Percentiles rank a stretch among this genome's conserved stretches.
phyloP scores from a whole-genome alignment of 148 eudicot genomes.

The Rhododendron ferrugineum region DNA sequence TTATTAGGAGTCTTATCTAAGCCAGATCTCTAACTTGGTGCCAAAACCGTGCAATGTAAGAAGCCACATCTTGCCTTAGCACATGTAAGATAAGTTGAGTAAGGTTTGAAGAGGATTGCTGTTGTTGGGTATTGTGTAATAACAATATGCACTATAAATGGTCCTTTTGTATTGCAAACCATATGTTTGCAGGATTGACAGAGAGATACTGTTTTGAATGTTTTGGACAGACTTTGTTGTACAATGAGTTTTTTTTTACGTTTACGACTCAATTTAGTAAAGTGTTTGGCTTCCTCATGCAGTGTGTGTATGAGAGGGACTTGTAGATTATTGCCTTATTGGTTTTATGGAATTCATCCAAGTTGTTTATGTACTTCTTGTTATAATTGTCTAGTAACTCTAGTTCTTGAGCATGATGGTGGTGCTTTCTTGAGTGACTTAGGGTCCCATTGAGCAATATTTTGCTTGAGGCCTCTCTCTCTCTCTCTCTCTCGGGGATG shows the following conservation, averaged over 20 bases:
- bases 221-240: neutral
- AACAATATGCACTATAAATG: neutral
- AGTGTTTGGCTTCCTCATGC: neutral
- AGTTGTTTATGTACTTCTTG: neutral
- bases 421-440: constrained; percentile 8
- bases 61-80: neutral
- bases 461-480: neutral
- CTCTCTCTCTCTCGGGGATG: neutral
- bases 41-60: neutral
- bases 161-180: neutral
- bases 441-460: neutral
- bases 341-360: neutral
- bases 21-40: neutral
- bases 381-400: neutral
- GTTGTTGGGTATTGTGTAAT: neutral
- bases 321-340: neutral
- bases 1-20: neutral
- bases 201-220: neutral
- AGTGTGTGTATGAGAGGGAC: neutral
- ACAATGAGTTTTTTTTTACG: neutral
- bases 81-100: neutral
- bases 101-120: neutral
- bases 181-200: neutral
- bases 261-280: neutral
- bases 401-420: neutral